Percentiles rank a stretch among this genome's conserved stretches.
phyloP scores from a whole-genome alignment of 2,329 filamentous ascomycete species.

The Botrytis cinerea region DNA sequence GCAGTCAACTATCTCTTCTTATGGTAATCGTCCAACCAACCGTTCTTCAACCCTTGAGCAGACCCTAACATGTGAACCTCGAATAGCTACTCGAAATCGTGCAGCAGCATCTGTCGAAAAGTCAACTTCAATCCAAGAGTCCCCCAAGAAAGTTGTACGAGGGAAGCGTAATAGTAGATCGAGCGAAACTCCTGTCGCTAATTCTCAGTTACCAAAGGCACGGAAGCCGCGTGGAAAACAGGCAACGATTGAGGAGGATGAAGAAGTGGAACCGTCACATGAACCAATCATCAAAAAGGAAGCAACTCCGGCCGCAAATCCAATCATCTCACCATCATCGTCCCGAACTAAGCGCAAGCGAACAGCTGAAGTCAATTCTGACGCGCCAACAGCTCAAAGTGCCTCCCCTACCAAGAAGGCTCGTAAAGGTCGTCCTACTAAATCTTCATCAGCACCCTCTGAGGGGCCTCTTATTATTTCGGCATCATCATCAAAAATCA shows the following conservation, averaged over 20 bases:
- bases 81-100: conserved; percentile 14
- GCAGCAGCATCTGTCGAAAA: conserved; percentile 10
- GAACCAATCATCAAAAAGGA: conserved; percentile 22
- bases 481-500: conserved; percentile 8
- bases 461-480: conserved; percentile 6
- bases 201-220: conserved; percentile 21
- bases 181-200: conserved; percentile 10
- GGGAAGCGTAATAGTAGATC: conserved; percentile 27
- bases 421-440: conserved; percentile 19
- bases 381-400: not conserved
- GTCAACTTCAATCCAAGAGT: conserved; percentile 1
- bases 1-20: conserved; percentile 26
- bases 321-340: conserved; percentile 13
- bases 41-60: conserved; percentile 28
- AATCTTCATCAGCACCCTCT: conserved; percentile 8
- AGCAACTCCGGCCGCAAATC: conserved; percentile 7
- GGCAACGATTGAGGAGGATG: conserved; percentile 8
- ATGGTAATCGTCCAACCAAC: conserved; percentile 26
- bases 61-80: conserved; percentile 26
- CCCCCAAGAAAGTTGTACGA: conserved; percentile 12
- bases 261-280: not conserved
- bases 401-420: conserved; percentile 22
- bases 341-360: conserved; percentile 26
- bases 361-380: conserved; percentile 15
- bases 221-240: conserved; percentile 24